A percentile compares a stretch with the other conserved stretches of the same genome.
phyloP scores from a whole-genome alignment of 2,329 filamentous ascomycete species.

The Fusarium annulatum region DNA sequence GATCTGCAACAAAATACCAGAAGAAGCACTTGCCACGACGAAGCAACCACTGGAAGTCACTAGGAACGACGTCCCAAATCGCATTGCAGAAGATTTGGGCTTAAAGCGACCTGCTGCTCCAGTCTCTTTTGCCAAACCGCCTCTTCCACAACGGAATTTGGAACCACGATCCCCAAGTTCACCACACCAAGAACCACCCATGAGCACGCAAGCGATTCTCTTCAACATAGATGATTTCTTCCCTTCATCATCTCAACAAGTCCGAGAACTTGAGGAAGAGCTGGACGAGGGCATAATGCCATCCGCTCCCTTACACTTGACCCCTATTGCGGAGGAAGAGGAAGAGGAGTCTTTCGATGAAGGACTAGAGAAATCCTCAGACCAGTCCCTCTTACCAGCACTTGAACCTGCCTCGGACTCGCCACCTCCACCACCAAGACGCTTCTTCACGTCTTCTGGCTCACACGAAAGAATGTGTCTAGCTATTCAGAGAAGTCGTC shows the following conservation, averaged over 20 bases:
- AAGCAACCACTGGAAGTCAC: neutral
- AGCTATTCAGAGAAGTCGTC: slow-evolving; percentile 50
- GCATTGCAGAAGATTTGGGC: slow-evolving; percentile 39
- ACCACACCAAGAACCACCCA: slow-evolving; percentile 45
- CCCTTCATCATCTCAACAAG: slow-evolving; percentile 66
- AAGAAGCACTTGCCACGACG: neutral
- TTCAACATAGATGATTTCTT: slow-evolving; percentile 65
- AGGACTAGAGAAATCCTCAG: slow-evolving; percentile 20
- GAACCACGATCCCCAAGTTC: slow-evolving; percentile 27
- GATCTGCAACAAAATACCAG: neutral
- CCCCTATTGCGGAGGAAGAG: slow-evolving; percentile 24
- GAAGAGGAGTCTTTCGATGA: slow-evolving; percentile 19
- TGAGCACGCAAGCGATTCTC: slow-evolving; percentile 66
- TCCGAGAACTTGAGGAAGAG: slow-evolving; percentile 61
- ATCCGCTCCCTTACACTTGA: neutral
- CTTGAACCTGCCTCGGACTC: slow-evolving; percentile 13
- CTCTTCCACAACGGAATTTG: slow-evolving; percentile 2
- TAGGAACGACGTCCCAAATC: neutral
- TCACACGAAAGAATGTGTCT: slow-evolving; percentile 50
- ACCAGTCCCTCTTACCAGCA: slow-evolving; percentile 31
- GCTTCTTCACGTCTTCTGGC: slow-evolving; percentile 54
- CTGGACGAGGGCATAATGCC: slow-evolving; percentile 5
- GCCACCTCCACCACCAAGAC: slow-evolving; percentile 29
- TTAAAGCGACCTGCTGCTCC: slow-evolving; percentile 15
- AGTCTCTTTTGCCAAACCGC: neutral